Evolutionary conservation across 208 protist species (phyloP), one percentile per base, ranked within the genome.

Genomic region (Trypanosoma brucei): DNA sequence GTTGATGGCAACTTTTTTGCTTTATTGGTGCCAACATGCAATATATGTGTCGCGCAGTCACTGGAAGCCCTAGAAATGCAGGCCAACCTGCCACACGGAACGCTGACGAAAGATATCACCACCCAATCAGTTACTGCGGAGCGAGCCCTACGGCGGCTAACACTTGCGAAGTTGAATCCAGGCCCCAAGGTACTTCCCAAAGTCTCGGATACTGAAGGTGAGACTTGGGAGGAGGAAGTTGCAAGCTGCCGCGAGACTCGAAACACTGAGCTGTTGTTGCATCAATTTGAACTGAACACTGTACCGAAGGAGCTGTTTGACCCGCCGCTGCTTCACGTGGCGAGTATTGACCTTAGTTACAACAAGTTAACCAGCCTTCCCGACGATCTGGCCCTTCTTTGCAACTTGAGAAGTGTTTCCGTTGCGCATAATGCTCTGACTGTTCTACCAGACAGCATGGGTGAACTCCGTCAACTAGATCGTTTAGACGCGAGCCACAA

Each of bases 401-500:
- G 65, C 30, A 67, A 78, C 39, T 55, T 96, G 35, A 79, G 75
- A 51, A 81, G 79, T 60, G 56, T 96, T 3, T 56, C 79, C 5
- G 70, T 96, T 40, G 81, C 86, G n/a, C 78, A 93, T 74, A 96
- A 96, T 67, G 64, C 86, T 63, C 74, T 96, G 11, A 72, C 52
- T 45, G 70, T 80, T 46, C 72, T 96, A 30, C 90, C 90, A 0
- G 78, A 84, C 36, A 85, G 81, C 48, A 54, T 96, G 3, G 85
- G 85, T 31, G 74, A 87, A 40, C 65, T 96, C 33, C 50, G 34
- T 34, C 59, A 78, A 58, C 74, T 96, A 5, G 81, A 92, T 56
- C 57, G 49, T 14, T 56, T 96, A 9, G 90, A 96, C 67, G 81
- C 78, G 14, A 92, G 83, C 53, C 85, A 96, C 70, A 96, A 96